phyloP scores from a whole-genome alignment of 2,329 filamentous ascomycete species.

The Cladobotryum protrusum region DNA sequence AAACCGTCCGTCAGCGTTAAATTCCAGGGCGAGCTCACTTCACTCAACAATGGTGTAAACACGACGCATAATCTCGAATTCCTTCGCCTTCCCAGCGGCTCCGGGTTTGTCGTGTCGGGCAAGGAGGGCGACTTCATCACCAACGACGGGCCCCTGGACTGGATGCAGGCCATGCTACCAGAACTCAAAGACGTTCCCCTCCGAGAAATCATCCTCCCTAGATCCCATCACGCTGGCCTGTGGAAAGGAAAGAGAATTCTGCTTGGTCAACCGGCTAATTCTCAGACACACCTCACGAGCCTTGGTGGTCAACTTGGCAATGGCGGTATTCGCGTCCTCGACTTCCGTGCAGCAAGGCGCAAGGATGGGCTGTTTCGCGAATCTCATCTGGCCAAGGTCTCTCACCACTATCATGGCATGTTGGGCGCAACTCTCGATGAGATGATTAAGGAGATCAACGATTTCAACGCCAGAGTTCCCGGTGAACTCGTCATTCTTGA shows the following conservation, averaged over 20 bases:
- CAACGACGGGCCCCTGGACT: conserved; percentile 18
- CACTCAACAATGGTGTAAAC: conserved; percentile 12
- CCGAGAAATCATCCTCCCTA: conserved; percentile 24
- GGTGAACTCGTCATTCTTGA: conserved; percentile 31
- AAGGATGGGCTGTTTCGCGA: conserved; percentile 12
- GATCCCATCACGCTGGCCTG: conserved; percentile 27
- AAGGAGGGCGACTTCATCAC: conserved; percentile 25
- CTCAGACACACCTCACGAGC: conserved; percentile 18
- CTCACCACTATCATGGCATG: conserved; percentile 18
- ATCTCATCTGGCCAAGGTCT: conserved; percentile 16
- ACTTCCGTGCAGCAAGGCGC: conserved; percentile 18
- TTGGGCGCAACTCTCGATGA: conserved; percentile 20
- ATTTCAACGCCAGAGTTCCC: conserved; percentile 22
- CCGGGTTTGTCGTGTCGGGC: conserved; percentile 25
- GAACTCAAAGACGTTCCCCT: conserved; percentile 23
- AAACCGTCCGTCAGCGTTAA: conserved; percentile 12
- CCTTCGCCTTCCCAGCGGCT: conserved; percentile 13
- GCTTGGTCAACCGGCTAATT: conserved; percentile 14
- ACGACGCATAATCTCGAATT: conserved; percentile 15
- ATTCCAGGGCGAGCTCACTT: conserved; percentile 20
- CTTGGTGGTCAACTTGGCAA: conserved; percentile 21
- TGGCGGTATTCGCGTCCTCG: conserved; percentile 26
- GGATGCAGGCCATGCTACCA: conserved; percentile 25
- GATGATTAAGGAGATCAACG: conserved; percentile 24
- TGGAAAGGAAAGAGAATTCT: conserved; percentile 12